These are phyloP conservation scores for Obba rivulosa DNA, from an alignment of 768 basidiomycete genomes.

Conservation along the genomic window DNA sequence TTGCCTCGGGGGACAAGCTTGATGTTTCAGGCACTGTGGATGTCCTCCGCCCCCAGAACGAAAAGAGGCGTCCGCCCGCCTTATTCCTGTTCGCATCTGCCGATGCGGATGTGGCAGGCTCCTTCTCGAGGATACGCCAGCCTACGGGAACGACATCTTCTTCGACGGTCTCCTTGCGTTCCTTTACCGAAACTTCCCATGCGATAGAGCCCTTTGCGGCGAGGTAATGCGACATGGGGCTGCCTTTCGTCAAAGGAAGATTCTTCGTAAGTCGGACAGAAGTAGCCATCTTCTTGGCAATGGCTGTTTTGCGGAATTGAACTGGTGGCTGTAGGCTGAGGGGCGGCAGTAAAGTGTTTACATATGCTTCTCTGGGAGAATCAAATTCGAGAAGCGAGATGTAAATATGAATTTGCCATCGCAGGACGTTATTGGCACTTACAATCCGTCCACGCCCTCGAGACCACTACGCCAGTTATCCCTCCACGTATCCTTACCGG, in stretches of 20 bases:
- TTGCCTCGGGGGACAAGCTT: neutral
- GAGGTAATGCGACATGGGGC: conserved; percentile 68
- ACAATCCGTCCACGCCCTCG: conserved; percentile 56
- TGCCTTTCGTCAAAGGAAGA: conserved; percentile 42
- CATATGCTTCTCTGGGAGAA: conserved; percentile 32
- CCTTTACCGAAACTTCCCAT: conserved; percentile 68
- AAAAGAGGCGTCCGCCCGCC: conserved; percentile 52
- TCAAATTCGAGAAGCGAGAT: conserved; percentile 4
- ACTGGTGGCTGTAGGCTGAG: conserved; percentile 42
- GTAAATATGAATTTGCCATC: neutral
- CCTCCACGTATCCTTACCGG: conserved; percentile 22
- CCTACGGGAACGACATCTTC: conserved; percentile 64
- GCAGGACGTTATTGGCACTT: conserved; percentile 28
- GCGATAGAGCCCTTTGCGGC: conserved; percentile 68
- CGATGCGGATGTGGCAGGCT: conserved; percentile 28
- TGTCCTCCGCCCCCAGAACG: conserved; percentile 58
- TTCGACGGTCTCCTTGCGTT: conserved; percentile 38
- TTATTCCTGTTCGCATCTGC: conserved; percentile 46
- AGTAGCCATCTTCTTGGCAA: conserved; percentile 52
- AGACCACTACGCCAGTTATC: conserved; percentile 37
- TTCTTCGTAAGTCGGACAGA: conserved; percentile 63
- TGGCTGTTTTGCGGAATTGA: conserved; percentile 51
- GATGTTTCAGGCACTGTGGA: conserved; percentile 16
- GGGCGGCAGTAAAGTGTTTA: conserved; percentile 43
- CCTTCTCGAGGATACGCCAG: conserved; percentile 66